These are phyloP conservation scores for Peronospora belbahrii DNA, from an alignment of 352 stramenopile genomes.

Conservation along the genomic window DNA sequence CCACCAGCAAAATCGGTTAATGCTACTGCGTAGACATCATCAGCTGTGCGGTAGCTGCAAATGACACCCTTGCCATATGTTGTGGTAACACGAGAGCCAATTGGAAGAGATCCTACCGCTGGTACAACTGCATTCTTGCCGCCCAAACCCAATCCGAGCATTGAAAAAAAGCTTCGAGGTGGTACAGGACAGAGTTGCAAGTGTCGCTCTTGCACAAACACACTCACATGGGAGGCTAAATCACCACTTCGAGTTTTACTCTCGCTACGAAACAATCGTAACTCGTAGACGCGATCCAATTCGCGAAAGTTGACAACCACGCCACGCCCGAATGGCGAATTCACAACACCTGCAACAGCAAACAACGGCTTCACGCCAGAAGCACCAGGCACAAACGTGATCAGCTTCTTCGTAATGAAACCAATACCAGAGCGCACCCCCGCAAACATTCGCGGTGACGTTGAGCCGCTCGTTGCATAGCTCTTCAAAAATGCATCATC, in stretches of 20 bases:
- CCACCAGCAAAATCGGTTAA: slow-evolving; percentile 37
- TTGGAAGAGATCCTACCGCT: slow-evolving; percentile 6
- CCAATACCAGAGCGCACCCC: slow-evolving; percentile 63
- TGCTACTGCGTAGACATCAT: slow-evolving; percentile 21
- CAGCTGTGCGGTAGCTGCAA: slow-evolving; percentile 30
- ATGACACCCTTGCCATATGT: slow-evolving; percentile 58
- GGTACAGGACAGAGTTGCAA: slow-evolving; percentile 44
- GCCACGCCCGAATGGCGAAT: slow-evolving; percentile 69
- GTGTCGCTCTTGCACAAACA: slow-evolving; percentile 51
- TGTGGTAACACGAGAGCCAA: slow-evolving; percentile 41
- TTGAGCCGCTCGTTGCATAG: slow-evolving; percentile 14
- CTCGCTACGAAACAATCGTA: slow-evolving; percentile 46
- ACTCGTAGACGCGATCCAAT: slow-evolving; percentile 56
- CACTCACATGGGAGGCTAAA: slow-evolving; percentile 9
- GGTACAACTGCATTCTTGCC: slow-evolving; percentile 8
- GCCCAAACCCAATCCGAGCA: slow-evolving; percentile 36
- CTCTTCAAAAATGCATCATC: slow-evolving; percentile 29
- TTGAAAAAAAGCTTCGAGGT: slow-evolving; percentile 62
- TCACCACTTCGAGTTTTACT: slow-evolving; percentile 25
- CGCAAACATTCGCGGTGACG: slow-evolving; percentile 63
- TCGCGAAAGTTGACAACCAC: slow-evolving; percentile 61
- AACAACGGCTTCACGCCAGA: slow-evolving; percentile 44
- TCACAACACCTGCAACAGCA: slow-evolving; percentile 42
- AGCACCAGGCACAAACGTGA: slow-evolving; percentile 54
- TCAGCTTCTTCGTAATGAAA: slow-evolving; percentile 77